Base-by-base conservation (phyloP, 139 green algal genomes). In the Diplosphaera chodatii region DNA sequence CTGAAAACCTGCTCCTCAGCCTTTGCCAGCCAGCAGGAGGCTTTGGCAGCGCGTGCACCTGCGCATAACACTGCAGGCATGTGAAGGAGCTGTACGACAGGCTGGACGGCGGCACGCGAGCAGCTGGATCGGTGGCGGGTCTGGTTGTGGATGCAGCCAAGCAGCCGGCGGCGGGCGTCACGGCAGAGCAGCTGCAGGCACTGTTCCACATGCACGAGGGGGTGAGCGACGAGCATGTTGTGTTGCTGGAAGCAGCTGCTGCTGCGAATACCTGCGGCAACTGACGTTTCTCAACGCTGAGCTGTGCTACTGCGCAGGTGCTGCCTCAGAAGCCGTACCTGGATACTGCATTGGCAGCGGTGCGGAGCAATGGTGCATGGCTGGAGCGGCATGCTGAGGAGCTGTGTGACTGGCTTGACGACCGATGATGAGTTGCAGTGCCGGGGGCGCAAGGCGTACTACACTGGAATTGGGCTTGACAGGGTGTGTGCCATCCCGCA, bases 331-430 rank as follows among this genome's bases (percentile, higher is more conserved):
- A 71, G 37, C 33, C 32, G 16, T 71, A 34, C 37, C 25, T 27
- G 34, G 37, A 63, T 6, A 41, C 23, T 15, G 66, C 66, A 16
- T 18, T 59, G 8, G 13, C 48, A 23, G 48, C 48, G 18, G 48
- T 59, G 16, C 16, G 3, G 10, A 59, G 48, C 48, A 59, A 59
- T 25, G 48, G 48, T 18, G 48, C 48, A 3, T 59, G 48, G 48
- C 48, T 59, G 63, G 64, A 55, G 8, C 32, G 32, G 63, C 72
- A 80, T 30, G 63, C 29, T 4, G 29, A 29, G 40, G 21, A 62
- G 10, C 74, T 79, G 2, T 83, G 78, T 56, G 34, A 59, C 1
- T 83, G 78, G 78, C 55, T 83, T 20, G 2, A 41, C 16, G 48
- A 18, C 16, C 13, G 48, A 18, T 48, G 37, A 48, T 10, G n/a